A percentile compares a stretch with the other conserved stretches of the same genome.
Evolutionary conservation across 2,329 filamentous ascomycete species (phyloP).

Genomic region (Xylariomycetidae sp.): DNA sequence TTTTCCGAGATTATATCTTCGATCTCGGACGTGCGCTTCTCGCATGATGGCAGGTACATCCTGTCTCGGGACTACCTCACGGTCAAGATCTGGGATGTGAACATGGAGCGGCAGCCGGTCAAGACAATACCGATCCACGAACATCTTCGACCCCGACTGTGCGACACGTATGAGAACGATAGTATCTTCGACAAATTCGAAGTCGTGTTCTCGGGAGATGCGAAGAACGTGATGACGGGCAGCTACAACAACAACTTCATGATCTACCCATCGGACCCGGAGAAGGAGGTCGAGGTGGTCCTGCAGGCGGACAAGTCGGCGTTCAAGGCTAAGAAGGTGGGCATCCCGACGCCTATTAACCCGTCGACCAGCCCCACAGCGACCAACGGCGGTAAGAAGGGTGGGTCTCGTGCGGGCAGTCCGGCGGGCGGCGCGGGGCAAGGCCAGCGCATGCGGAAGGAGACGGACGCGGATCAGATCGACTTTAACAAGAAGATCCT

Average conservation of each 20-base stretch:
- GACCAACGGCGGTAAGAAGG: constrained; percentile 75
- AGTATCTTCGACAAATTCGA: constrained; percentile 99
- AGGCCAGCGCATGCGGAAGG: constrained; percentile 94
- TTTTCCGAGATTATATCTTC: constrained; percentile 99
- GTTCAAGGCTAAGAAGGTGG: constrained; percentile 99
- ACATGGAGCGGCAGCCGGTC: constrained; percentile 95
- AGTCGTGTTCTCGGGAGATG: constrained; percentile 96
- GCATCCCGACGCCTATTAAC: constrained; percentile 95
- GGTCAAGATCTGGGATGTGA: constrained; percentile 99
- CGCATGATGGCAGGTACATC: constrained; percentile 92
- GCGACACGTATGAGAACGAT: constrained; percentile 98
- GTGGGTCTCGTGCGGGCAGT: constrained; percentile 79
- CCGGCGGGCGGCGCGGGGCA: constrained; percentile 71
- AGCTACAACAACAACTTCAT: constrained; percentile 99
- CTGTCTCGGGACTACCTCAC: constrained; percentile 96
- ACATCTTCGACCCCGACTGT: constrained; percentile 86
- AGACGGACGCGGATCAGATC: constrained; percentile 98
- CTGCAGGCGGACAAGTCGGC: constrained; percentile 97
- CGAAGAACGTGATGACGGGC: constrained; percentile 98
- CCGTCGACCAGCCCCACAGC: constrained; percentile 65
- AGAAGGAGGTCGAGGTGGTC: constrained; percentile 95
- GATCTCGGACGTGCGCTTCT: constrained; percentile 97
- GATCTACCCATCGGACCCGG: constrained; percentile 96
- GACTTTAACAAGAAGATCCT: constrained; percentile 99
- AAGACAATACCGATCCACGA: constrained; percentile 99